phyloP scores from a whole-genome alignment of 495 filamentous ascomycete genomes.

The Trichoderma parareesei region DNA sequence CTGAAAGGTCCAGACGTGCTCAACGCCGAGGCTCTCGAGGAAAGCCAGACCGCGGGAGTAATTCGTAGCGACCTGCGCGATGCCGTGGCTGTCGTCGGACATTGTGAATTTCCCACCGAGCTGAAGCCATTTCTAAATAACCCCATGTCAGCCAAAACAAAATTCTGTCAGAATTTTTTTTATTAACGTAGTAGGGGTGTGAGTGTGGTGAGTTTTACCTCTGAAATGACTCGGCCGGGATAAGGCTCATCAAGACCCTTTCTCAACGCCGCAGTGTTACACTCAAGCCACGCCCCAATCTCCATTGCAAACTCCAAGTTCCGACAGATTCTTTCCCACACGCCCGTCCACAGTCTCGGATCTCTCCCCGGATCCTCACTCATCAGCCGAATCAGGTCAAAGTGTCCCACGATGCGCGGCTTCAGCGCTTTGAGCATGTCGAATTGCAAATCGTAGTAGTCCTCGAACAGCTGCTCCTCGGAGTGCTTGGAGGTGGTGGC shows the following conservation, averaged over 20 bases:
- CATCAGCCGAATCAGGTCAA: constrained; percentile 81
- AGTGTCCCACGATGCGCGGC: constrained; percentile 83
- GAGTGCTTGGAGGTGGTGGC: constrained; percentile 23
- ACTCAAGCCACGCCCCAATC: constrained; percentile 78
- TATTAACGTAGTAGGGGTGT: background rate
- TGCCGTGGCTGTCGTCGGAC: constrained; percentile 85
- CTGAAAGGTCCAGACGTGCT: constrained; percentile 40
- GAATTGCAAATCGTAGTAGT: constrained; percentile 80
- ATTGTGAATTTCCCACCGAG: constrained; percentile 76
- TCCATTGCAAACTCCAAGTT: constrained; percentile 63
- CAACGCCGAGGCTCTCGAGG: constrained; percentile 38
- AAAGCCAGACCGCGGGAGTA: constrained; percentile 47
- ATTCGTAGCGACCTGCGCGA: constrained; percentile 65
- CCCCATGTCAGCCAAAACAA: background rate
- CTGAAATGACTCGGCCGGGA: constrained; percentile 68
- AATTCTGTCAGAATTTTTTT: background rate
- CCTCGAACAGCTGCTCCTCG: constrained; percentile 65
- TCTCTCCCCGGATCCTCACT: constrained; percentile 56
- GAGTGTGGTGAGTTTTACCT: constrained; percentile 37
- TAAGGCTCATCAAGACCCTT: constrained; percentile 91
- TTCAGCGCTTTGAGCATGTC: constrained; percentile 66
- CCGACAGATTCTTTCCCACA: constrained; percentile 65
- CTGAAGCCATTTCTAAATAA: constrained; percentile 28
- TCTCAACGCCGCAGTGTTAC: constrained; percentile 77
- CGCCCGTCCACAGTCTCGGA: constrained; percentile 41